Conservation (phyloP, 257 asterid species). For the Ajuga chamaepitys region DNA sequence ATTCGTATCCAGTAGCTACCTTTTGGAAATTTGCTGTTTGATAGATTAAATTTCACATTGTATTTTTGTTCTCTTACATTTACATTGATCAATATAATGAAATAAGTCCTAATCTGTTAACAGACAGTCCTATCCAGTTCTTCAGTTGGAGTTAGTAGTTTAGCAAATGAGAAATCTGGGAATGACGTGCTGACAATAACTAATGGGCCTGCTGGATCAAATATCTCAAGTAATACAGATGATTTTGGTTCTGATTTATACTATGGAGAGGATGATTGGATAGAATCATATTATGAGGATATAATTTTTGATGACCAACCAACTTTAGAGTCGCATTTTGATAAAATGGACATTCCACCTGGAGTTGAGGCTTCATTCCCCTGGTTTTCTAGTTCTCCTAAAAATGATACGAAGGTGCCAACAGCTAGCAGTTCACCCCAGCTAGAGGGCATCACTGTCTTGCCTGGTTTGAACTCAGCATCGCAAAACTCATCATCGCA, state of each 20-base stretch:
- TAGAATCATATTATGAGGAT: constrained; percentile 49
- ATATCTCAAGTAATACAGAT: constrained; percentile 28
- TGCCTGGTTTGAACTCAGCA: constrained; percentile 17
- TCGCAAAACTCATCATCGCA: not conserved
- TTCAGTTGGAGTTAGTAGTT: constrained; percentile 27
- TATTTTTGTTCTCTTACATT: not conserved
- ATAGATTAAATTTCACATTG: not conserved
- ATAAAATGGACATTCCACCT: constrained; percentile 70
- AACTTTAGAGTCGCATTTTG: constrained; percentile 53
- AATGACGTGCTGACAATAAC: constrained; percentile 20
- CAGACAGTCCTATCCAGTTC: constrained; percentile 34
- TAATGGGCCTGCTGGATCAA: constrained; percentile 23
- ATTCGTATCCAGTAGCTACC: not conserved
- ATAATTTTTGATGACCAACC: constrained; percentile 36
- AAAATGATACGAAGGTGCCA: constrained; percentile 22
- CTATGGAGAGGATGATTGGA: constrained; percentile 49
- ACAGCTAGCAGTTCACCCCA: constrained; percentile 28
- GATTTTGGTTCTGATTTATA: constrained; percentile 32
- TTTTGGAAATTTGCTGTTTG: not conserved
- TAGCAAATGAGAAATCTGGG: constrained; percentile 25
- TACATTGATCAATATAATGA: not conserved
- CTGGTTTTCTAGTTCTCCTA: constrained; percentile 39
- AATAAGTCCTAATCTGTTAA: constrained; percentile 4
- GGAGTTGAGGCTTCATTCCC: constrained; percentile 78
- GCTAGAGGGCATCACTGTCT: constrained; percentile 15